A percentile compares a stretch with the other conserved stretches of the same genome.
phyloP scores from a whole-genome alignment of 148 eudicot species.

The Vaccinium darrowii region DNA sequence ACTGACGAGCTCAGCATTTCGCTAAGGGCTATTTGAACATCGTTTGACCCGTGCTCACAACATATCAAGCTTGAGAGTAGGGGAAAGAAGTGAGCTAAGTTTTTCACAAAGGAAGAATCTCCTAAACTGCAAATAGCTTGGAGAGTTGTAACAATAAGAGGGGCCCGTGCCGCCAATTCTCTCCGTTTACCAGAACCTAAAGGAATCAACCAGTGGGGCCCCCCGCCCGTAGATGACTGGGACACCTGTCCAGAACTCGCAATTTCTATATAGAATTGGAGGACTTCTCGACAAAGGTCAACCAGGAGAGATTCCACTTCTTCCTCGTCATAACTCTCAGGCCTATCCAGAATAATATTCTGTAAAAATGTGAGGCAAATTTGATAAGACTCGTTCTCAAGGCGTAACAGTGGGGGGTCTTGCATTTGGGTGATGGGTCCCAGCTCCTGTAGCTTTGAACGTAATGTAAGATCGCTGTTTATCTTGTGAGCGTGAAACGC shows the following conservation, averaged over 20 bases:
- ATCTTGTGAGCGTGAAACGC: conserved; percentile 86
- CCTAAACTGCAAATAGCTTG: conserved; percentile 68
- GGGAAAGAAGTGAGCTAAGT: conserved; percentile 68
- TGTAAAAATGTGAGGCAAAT: conserved; percentile 86
- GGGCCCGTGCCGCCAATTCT: conserved; percentile 80
- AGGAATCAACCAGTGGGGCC: conserved; percentile 63
- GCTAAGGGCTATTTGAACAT: conserved; percentile 74
- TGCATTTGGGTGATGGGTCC: conserved; percentile 86
- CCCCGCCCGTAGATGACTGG: conserved; percentile 29
- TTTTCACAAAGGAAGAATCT: conserved; percentile 68
- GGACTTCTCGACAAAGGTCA: conserved; percentile 73
- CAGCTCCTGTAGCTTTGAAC: conserved; percentile 72
- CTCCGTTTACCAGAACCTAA: conserved; percentile 69
- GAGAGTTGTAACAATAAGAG: conserved; percentile 79
- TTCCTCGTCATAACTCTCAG: conserved; percentile 49
- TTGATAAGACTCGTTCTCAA: conserved; percentile 92
- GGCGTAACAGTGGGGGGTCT: conserved; percentile 93
- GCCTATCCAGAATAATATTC: conserved; percentile 66
- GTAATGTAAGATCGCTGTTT: conserved; percentile 57
- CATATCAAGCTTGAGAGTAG: conserved; percentile 62
- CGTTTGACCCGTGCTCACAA: conserved; percentile 87
- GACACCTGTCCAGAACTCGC: conserved; percentile 36
- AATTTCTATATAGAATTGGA: conserved; percentile 65
- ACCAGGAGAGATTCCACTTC: conserved; percentile 71
- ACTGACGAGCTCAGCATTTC: conserved; percentile 73